Evolutionary conservation across 2,329 filamentous ascomycete species (phyloP).

Genomic region (Neofusicoccum sp.): DNA sequence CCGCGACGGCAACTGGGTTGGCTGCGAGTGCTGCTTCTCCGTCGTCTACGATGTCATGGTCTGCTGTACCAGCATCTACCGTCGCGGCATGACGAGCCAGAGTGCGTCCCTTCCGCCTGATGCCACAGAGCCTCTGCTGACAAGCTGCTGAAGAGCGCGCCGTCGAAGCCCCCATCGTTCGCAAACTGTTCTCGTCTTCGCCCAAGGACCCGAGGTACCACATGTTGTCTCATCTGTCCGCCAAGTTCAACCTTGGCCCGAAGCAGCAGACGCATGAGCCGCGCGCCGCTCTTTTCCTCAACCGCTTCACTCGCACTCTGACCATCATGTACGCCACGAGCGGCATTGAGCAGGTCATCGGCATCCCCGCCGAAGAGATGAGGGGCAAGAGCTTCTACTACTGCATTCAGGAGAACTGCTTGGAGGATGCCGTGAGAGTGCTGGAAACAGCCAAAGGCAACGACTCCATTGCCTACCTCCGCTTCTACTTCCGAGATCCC

Average conservation of each 20-base stretch:
- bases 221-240: conserved; percentile 81
- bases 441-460: conserved; percentile 85
- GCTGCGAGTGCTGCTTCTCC: conserved; percentile 86
- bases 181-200: conserved; percentile 76
- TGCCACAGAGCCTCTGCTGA: conserved; percentile 20
- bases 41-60: conserved; percentile 86
- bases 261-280: conserved; percentile 66
- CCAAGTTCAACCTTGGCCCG: conserved; percentile 66
- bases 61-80: conserved; percentile 78
- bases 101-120: conserved; percentile 54
- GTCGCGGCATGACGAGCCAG: conserved; percentile 65
- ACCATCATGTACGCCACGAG: conserved; percentile 85
- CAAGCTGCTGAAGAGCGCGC: conserved; percentile 62
- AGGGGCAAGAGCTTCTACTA: conserved; percentile 81
- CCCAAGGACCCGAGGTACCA: conserved; percentile 82
- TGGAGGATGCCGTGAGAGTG: conserved; percentile 73
- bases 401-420: conserved; percentile 75
- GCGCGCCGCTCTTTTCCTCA: conserved; percentile 78
- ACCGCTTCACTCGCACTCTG: conserved; percentile 78
- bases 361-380: conserved; percentile 66
- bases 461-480: conserved; percentile 84
- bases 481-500: conserved; percentile 80
- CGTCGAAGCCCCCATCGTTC: conserved; percentile 72
- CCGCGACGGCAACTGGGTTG: conserved; percentile 68
- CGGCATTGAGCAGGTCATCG: conserved; percentile 72